Evolutionary conservation across 2,329 filamentous ascomycete species (phyloP).

Genomic region (Alternaria solani): DNA sequence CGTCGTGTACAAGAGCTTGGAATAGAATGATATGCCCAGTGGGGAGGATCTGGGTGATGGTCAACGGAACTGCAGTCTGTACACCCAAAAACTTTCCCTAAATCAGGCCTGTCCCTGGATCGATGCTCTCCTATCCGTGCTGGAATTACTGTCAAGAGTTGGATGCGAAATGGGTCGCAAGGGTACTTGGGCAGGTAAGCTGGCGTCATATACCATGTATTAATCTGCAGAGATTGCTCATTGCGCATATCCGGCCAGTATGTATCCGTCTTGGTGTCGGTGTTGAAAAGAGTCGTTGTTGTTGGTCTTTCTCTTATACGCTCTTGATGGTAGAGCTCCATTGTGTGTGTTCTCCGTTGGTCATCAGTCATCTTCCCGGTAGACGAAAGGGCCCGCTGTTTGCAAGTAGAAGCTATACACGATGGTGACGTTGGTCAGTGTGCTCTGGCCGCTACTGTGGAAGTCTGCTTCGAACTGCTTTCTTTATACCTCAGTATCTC

Average conservation of each 20-base stretch:
- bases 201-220: neutral
- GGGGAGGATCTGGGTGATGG: too few relatives aligned
- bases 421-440: neutral
- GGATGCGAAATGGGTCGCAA: neutral
- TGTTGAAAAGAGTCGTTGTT: neutral
- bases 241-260: neutral
- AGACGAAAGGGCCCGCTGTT: too few relatives aligned
- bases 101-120: too few relatives aligned
- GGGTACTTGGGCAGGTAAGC: neutral
- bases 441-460: neutral
- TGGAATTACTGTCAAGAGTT: neutral
- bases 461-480: neutral
- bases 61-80: neutral
- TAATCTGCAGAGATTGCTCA: neutral
- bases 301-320: neutral
- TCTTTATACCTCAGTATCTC: neutral
- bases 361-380: neutral
- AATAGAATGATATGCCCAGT: too few relatives aligned
- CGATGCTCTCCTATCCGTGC: too few relatives aligned
- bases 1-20: too few relatives aligned
- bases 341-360: neutral
- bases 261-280: neutral
- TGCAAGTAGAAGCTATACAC: neutral
- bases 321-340: neutral
- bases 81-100: rapidly evolving